Conservation (phyloP, 2,329 filamentous ascomycete genomes). For the Trichoderma atroviride region DNA sequence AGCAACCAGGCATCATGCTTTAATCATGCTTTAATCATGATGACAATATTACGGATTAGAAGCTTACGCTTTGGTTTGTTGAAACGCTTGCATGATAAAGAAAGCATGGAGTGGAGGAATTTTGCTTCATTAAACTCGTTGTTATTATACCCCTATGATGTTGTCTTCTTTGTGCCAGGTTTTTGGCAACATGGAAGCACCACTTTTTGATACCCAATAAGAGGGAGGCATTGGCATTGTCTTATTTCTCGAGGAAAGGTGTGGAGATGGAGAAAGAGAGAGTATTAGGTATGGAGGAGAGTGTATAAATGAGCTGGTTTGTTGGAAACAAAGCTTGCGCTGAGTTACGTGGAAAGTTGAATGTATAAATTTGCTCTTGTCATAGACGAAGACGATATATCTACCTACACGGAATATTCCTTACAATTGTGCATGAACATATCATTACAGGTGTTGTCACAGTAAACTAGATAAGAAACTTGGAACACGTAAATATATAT, state of each 20-base stretch:
- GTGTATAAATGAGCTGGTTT: not conserved
- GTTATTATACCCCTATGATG: slow-evolving; percentile 19
- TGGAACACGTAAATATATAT: slow-evolving; percentile 9
- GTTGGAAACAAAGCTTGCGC: not conserved
- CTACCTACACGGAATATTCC: not conserved
- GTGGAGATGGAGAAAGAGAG: not conserved
- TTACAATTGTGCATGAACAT: not conserved
- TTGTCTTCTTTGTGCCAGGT: not conserved
- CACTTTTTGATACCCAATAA: slow-evolving; percentile 20
- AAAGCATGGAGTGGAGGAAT: slow-evolving; percentile 17
- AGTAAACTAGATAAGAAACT: not conserved
- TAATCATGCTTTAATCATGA: slow-evolving; percentile 11
- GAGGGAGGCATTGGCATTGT: not conserved
- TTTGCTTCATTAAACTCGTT: slow-evolving; percentile 9
- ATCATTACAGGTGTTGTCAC: not conserved
- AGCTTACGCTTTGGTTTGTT: not conserved
- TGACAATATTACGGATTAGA: not conserved
- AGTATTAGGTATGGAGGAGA: not conserved
- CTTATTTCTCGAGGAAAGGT: not conserved
- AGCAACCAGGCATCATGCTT: not conserved
- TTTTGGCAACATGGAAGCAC: slow-evolving; percentile 15
- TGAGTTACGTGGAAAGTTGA: not conserved
- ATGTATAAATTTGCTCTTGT: not conserved
- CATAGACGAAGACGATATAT: not conserved
- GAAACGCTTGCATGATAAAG: not conserved